These are phyloP conservation scores for Debaryomyces singareniensis DNA, from an alignment of 1,139 yeast genomes.

Conservation along the genomic window DNA sequence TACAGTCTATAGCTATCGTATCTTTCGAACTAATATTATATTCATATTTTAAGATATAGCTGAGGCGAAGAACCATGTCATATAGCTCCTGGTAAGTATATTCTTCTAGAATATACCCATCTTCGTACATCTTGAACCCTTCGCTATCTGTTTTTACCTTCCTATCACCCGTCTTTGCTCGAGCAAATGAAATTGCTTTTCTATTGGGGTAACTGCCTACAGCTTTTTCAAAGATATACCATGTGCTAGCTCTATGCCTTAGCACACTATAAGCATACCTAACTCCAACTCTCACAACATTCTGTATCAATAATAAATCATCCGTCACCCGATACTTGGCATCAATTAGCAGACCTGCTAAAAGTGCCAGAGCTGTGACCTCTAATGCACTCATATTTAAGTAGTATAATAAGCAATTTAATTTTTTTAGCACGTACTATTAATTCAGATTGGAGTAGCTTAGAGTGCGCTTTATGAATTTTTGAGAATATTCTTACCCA, in stretches of 20 bases:
- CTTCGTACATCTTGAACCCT: constrained; percentile 40
- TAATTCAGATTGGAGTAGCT: no score
- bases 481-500: no score
- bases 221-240: constrained; percentile 58
- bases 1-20: constrained; percentile 70
- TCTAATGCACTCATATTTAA: constrained; percentile 30
- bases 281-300: constrained; percentile 32
- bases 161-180: constrained; percentile 39
- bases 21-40: constrained; percentile 63
- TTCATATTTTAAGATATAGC: constrained; percentile 56
- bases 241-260: constrained; percentile 51
- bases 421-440: background rate
- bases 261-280: constrained; percentile 38
- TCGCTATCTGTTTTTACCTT: constrained; percentile 20
- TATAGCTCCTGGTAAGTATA: constrained; percentile 68
- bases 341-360: constrained; percentile 43
- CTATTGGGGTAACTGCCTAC: constrained; percentile 46
- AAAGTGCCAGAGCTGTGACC: constrained; percentile 37
- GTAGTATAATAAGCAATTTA: background rate
- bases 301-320: constrained; percentile 44
- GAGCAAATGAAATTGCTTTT: constrained; percentile 57
- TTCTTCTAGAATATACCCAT: constrained; percentile 51
- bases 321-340: constrained; percentile 48
- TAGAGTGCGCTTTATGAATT: no score
- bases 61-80: constrained; percentile 56